Evolutionary conservation across 306 rosid genomes (phyloP).

Genomic region (Fagus crenata): DNA sequence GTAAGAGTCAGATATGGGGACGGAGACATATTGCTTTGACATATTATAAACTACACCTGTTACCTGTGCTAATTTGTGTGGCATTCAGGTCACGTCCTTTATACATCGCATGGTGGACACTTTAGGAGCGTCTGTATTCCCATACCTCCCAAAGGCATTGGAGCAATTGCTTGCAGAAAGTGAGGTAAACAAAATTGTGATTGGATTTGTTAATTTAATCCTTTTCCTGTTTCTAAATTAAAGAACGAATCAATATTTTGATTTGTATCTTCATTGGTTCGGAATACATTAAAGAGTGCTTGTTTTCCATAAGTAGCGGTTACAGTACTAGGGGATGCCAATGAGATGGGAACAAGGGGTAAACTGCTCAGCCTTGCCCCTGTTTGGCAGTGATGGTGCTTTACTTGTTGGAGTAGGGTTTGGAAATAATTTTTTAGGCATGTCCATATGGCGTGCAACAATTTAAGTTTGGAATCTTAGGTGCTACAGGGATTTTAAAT

Average conservation of each 20-base stretch:
- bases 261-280: neutral
- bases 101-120: slow-evolving; percentile 98
- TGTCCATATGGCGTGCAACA: neutral
- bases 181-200: slow-evolving; percentile 55
- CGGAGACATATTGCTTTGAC: slow-evolving; percentile 4
- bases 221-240: slow-evolving; percentile 12
- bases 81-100: slow-evolving; percentile 81
- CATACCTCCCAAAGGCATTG: slow-evolving; percentile 89
- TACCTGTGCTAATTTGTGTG: slow-evolving; percentile 21
- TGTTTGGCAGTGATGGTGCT: neutral
- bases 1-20: slow-evolving; percentile 37
- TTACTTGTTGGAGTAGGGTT: neutral
- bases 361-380: neutral
- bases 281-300: slow-evolving; percentile 7
- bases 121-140: slow-evolving; percentile 82
- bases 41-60: slow-evolving; percentile 20
- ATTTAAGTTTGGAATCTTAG: slow-evolving; percentile 5
- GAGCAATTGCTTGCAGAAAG: slow-evolving; percentile 85
- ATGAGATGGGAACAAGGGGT: slow-evolving; percentile 17
- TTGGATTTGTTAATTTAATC: slow-evolving; percentile 4
- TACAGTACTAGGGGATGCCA: slow-evolving; percentile 13
- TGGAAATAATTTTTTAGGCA: neutral
- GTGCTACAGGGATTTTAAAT: neutral
- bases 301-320: neutral
- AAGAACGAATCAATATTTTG: slow-evolving; percentile 19